phyloP scores from a whole-genome alignment of 2,329 filamentous ascomycete genomes.

The Lomentospora prolificans region DNA sequence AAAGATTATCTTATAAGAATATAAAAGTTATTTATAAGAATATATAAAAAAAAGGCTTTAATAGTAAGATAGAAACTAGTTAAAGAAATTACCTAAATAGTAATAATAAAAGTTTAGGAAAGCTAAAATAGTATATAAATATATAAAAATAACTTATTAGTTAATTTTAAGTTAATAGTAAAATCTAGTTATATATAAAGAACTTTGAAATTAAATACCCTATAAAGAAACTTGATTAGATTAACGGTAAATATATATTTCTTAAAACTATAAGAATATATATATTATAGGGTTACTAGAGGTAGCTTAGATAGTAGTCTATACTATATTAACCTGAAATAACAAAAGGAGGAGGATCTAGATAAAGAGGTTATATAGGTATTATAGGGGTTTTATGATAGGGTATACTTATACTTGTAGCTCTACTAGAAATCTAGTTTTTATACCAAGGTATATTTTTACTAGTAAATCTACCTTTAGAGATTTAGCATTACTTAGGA shows the following conservation, averaged over 20 bases:
- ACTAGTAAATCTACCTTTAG: too few species aligned
- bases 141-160: neutral
- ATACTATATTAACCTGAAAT: too few species aligned
- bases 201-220: neutral
- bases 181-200: neutral
- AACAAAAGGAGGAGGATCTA: too few species aligned
- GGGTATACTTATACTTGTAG: too few species aligned
- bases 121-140: neutral
- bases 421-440: too few species aligned
- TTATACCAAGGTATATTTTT: too few species aligned
- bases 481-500: too few species aligned
- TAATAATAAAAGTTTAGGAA: constrained; percentile 3
- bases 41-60: neutral
- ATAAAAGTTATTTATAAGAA: neutral
- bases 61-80: neutral
- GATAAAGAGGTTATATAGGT: too few species aligned
- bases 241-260: neutral
- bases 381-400: too few species aligned
- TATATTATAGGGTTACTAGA: too few species aligned
- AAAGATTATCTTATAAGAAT: neutral
- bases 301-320: too few species aligned
- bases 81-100: constrained; percentile 2
- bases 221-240: neutral
- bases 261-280: neutral
- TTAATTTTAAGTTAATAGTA: neutral